Base-by-base conservation (phyloP, 1,139 yeast species). In the Scheffersomyces titani region DNA sequence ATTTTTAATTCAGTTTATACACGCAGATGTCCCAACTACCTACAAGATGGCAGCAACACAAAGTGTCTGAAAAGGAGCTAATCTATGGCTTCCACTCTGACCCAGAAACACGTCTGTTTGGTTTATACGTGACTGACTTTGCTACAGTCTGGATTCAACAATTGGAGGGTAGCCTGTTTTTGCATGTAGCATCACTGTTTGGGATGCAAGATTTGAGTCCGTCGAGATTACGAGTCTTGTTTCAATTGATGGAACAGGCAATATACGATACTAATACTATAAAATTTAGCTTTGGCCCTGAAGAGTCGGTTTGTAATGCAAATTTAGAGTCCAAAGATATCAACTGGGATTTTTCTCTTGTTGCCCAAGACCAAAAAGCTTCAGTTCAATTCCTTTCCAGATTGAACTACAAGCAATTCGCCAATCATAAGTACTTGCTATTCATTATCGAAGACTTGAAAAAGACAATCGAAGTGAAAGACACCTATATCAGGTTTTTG, bases 401-500 rank as follows among this genome's bases (percentile, higher is more conserved):
- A 16, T 58, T 76, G 44, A 67, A 66, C 52, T 59, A 59, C 36
- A 76, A 70, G 51, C 72, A 69, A 52, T 69, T 72, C 51, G 53
- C 63, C 18, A 68, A 69, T 56, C 71, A 70, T 44, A 56, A 63
- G n/a, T 66, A 62, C 52, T 58, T 71, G 18, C 58, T 57, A 22
- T 60, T 61, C 45, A 66, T 72, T 56, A 58, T 70, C n/a, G 55
- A 59, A 1, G 61, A 65, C 20, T 60, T 79, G 47, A 65, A 70
- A 40, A 61, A 60, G 11, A 55, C 70, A 4, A 59, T 79, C 1
- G 58, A 60, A 1, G 63, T 61, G 5, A 77, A 77, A 57, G 83
- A 80, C 55, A 69, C 70, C 40, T 79, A 75, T 55, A 70, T 68
- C 19, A 63, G 64, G 58, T 77, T 75, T 53, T 63, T 79, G 47